A percentile compares a stretch with the other conserved stretches of the same genome.
phyloP scores from a whole-genome alignment of 2,329 filamentous ascomycete species.

The Pseudogymnoascus sp. region DNA sequence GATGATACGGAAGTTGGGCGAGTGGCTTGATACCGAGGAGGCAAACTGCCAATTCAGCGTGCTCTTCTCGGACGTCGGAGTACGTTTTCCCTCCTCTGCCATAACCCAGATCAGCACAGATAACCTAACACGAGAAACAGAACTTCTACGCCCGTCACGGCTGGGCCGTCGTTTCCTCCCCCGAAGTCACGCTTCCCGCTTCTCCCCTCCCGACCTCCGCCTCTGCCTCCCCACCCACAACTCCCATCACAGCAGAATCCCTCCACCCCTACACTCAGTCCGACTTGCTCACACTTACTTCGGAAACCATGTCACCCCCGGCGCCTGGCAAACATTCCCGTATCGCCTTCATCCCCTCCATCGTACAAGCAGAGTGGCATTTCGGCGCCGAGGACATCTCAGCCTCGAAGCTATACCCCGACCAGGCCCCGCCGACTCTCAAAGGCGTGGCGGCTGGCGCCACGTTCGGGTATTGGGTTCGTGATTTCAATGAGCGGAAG shows the following conservation, averaged over 20 bases:
- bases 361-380: conserved; percentile 21
- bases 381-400: neutral
- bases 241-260: neutral
- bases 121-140: neutral
- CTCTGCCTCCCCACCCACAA: neutral
- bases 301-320: neutral
- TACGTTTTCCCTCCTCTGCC: neutral
- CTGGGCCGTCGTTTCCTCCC: conserved; percentile 28
- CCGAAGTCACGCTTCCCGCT: conserved; percentile 28
- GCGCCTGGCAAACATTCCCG: conserved; percentile 14
- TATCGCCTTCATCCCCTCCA: conserved; percentile 19
- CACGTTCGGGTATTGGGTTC: neutral
- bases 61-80: neutral
- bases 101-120: neutral
- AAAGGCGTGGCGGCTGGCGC: conserved; percentile 1
- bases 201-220: conserved; percentile 12
- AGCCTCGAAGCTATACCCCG: neutral
- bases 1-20: neutral
- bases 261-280: neutral
- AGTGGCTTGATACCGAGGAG: neutral
- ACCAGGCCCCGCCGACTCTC: conserved; percentile 23
- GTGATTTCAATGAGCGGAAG: neutral
- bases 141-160: conserved; percentile 29
- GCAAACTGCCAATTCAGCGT: neutral
- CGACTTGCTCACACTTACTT: neutral